Base-by-base conservation (phyloP, 1,284 basidiomycete species). In the Marasmius oreades region DNA sequence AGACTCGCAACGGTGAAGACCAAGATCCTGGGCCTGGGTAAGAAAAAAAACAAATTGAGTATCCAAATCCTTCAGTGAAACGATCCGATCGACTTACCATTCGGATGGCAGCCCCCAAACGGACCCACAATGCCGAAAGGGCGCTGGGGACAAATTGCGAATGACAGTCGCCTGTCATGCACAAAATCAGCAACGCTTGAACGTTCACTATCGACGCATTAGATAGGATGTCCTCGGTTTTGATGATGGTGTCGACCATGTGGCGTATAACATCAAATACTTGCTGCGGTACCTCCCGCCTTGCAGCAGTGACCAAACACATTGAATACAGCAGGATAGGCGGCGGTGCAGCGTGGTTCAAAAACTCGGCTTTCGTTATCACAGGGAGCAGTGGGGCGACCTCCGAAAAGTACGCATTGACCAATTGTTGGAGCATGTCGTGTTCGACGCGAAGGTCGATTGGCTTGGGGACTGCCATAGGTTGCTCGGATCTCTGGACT, bases 401-500 rank as follows among this genome's bases (percentile, higher is more conserved):
- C 43, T 93, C 86, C 20, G 82, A 80, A 70, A 98, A 98, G 75
- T 95, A 98, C 20, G 86, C 84, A 73, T 98, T 98, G 67, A 96
- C 81, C 55, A 97, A 83, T 55, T 82, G 79, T 65, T 95, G 88
- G 64, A 95, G 80, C 62, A 90, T 78, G 52, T 91, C 85, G n/a
- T 85, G 84, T 65, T 90, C 88, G 57, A 92, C 78, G 46, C 80
- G 84, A 62, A 86, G 69, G 66, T 90, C 87, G 50, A 84, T 67
- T 10, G 85, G 81, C 64, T 84, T 88, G 64, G 81, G 73, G 66
- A 82, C 70, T 52, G 79, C 64, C 50, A 75, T 67, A 58, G 84
- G 75, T 62, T 76, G 72, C 56, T 88, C 85, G 23, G 81, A 83
- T 64, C 90, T 88, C 66, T 87, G 83, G 39, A 98, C 87, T 54